Evolutionary conservation across 495 filamentous ascomycete species (phyloP), one percentile per base, ranked within the genome.

Genomic region (Penicillium parvum): DNA sequence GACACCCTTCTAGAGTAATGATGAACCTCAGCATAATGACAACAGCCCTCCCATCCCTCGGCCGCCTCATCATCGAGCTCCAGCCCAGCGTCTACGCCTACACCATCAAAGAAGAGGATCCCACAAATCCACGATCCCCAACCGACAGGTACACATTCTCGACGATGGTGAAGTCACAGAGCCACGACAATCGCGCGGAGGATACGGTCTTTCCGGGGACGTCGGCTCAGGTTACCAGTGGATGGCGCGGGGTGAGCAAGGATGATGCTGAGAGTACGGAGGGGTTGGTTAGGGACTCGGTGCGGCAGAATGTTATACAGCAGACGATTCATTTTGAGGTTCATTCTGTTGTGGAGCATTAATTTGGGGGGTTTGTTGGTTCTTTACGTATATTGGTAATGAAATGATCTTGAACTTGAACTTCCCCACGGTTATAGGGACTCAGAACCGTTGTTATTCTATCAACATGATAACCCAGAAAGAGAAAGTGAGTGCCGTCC

Each of bases 1-100:
- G 18, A n/a, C 22, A 3, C 3, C 5, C n/a, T 9, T 8, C 2
- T 20, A 56, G 51, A 35, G 39, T 46, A 12, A 50, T 57, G 41
- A 52, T 62, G 53, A 62, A 62, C 32, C 30, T 62, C 3, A 59
- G 55, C 32, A 54, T 62, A 18, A 53, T 62, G 19, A 45, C 52
- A 20, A 60, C 58, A 2, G 44, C 58, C n/a, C 40, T 62, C 19
- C 58, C 58, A 16, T 59, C 58, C 18, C 43, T 62, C 16, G 58
- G 58, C 14, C 52, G 58, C 20, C 52, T 62, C n/a, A 50, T 58
- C 3, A 45, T 60, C 29, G 58, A 62, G n/a, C 46, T 62, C 8
- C 55, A 62, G 37, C 55, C 52, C 36, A 40, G 35, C 32, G 20
- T 55, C 40, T 39, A 52, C 27, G 47, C 55, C 2, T 62, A 57